phyloP scores from a whole-genome alignment of 2,329 filamentous ascomycete genomes.

The Pseudogymnoascus pannorum region DNA sequence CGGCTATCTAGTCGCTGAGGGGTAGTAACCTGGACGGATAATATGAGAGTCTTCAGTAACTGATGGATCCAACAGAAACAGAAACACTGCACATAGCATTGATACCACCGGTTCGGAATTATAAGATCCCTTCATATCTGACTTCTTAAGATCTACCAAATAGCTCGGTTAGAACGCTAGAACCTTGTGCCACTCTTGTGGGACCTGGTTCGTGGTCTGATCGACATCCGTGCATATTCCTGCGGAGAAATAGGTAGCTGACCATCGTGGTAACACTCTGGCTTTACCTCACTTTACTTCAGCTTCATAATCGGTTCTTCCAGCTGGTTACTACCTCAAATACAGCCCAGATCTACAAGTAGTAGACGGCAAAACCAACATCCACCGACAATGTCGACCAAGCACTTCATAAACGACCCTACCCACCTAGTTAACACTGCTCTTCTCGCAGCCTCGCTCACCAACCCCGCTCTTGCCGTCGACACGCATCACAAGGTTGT shows the following conservation, averaged over 20 bases:
- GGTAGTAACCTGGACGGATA: conserved; percentile 2
- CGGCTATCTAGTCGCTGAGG: not conserved
- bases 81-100: not conserved
- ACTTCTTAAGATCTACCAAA: not conserved
- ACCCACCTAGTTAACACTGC: conserved; percentile 70
- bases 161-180: not conserved
- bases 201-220: not conserved
- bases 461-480: conserved; percentile 76
- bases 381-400: conserved; percentile 43
- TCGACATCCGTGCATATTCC: not conserved
- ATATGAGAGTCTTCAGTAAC: not conserved
- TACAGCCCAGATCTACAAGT: not conserved
- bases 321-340: not conserved
- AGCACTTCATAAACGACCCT: conserved; percentile 87
- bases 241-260: not conserved
- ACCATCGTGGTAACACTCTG: not conserved
- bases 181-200: conserved; percentile 2
- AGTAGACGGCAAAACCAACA: not conserved
- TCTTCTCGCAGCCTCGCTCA: conserved; percentile 68
- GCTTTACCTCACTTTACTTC: not conserved
- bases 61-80: not conserved
- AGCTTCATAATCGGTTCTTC: not conserved
- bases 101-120: not conserved
- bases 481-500: conserved; percentile 77
- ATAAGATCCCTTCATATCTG: not conserved